These are phyloP conservation scores for Neoboletus magnificus DNA, from an alignment of 768 basidiomycete genomes.

Conservation along the genomic window DNA sequence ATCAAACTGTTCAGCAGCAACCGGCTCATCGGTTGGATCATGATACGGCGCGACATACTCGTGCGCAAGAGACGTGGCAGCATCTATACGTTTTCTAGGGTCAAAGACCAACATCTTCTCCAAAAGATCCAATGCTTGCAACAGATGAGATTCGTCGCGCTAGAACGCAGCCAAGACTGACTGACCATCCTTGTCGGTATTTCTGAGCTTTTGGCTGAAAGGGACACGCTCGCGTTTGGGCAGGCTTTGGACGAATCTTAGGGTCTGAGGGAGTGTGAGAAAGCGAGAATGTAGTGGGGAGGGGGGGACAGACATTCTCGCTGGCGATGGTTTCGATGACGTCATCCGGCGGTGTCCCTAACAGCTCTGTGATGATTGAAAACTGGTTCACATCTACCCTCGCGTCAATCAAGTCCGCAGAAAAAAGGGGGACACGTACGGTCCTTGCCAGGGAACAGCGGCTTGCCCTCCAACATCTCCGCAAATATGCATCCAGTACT, in stretches of 20 bases:
- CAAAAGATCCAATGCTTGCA: conserved; percentile 83
- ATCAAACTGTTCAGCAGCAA: conserved; percentile 91
- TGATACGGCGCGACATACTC: conserved; percentile 97
- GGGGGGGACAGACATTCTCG: conserved; percentile 72
- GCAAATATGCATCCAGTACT: conserved; percentile 99
- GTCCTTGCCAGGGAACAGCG: conserved; percentile 98
- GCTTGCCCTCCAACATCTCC: conserved; percentile 99
- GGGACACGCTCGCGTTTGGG: conserved; percentile 96
- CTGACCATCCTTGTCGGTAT: conserved; percentile 81
- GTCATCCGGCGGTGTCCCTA: conserved; percentile 99
- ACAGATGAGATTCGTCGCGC: conserved; percentile 1
- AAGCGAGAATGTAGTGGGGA: not conserved
- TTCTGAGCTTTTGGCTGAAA: conserved; percentile 89
- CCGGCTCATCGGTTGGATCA: conserved; percentile 96
- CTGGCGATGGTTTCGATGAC: conserved; percentile 98
- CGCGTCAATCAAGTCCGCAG: not conserved
- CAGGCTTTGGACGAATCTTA: conserved; percentile 96
- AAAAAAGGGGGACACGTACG: conserved; percentile 57
- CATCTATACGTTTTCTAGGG: conserved; percentile 94
- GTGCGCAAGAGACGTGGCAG: conserved; percentile 84
- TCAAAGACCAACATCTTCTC: conserved; percentile 99
- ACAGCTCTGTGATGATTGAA: conserved; percentile 96
- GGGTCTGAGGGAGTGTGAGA: conserved; percentile 58
- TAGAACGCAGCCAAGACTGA: not conserved
- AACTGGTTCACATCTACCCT: conserved; percentile 96